phyloP scores from a whole-genome alignment of 805 yeast species.

The Ogataea allantospora region DNA sequence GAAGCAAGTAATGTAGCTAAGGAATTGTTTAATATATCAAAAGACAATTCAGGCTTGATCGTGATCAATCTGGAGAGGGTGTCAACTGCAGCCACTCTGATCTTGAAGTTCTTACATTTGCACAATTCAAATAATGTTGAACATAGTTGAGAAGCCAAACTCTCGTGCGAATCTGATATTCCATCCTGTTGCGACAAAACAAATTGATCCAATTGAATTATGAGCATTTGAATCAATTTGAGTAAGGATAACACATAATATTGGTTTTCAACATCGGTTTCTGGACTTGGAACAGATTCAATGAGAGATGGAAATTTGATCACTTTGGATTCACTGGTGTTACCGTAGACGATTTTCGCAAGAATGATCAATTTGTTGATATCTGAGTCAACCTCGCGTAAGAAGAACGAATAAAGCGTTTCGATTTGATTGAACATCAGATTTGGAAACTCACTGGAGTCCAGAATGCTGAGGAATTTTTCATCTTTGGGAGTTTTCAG shows the following conservation, averaged over 20 bases:
- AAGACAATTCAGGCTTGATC: conserved; percentile 33
- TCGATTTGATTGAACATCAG: conserved; percentile 29
- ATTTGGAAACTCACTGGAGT: conserved; percentile 10
- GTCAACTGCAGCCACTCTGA: conserved; percentile 42
- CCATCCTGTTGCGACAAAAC: conserved; percentile 32
- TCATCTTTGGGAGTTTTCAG: conserved; percentile 23
- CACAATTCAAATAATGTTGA: conserved; percentile 37
- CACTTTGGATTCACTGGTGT: conserved; percentile 12
- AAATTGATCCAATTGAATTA: conserved; percentile 33
- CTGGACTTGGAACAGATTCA: conserved; percentile 14
- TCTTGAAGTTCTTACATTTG: conserved; percentile 37
- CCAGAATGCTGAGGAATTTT: conserved; percentile 7
- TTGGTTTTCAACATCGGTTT: conserved; percentile 17
- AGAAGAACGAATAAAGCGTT: conserved; percentile 27
- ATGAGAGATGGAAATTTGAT: conserved; percentile 23
- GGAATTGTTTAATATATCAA: conserved; percentile 33
- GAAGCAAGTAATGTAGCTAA: conserved; percentile 35
- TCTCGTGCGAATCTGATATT: conserved; percentile 25
- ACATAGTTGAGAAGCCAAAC: conserved; percentile 34
- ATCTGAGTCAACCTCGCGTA: conserved; percentile 34
- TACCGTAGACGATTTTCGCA: conserved; percentile 26
- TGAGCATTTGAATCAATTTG: conserved; percentile 28
- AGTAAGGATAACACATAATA: conserved; percentile 31
- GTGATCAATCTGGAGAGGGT: conserved; percentile 34
- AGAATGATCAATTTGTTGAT: conserved; percentile 33